Base-by-base conservation (phyloP, 768 basidiomycete species). In the Solioccasus polychromus region DNA sequence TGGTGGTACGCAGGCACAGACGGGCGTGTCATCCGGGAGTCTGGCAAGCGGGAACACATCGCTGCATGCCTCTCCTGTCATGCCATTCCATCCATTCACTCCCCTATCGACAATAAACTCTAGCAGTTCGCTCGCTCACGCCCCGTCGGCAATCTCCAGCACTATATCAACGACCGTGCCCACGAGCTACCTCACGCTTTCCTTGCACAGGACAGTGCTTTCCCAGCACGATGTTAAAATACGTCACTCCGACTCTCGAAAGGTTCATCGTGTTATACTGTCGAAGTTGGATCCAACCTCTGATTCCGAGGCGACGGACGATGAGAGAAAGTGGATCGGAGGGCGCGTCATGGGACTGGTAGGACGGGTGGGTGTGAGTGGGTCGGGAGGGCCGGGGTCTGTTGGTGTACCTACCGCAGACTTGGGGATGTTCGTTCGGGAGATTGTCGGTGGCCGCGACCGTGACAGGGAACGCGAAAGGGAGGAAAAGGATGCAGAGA, bases 241-340 rank as follows among this genome's bases (percentile, higher is more conserved):
- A 25, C 56, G 66, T 39, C 61, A 67, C 41, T 66, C 73, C 18
- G 82, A 83, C 47, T 70, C 76, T 10, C 78, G 82, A 42, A 79
- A 78, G 44, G 79, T 84, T 14, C 78, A 83, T 37, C 76, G 80
- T 14, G 80, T 76, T 32, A 69, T 87, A 30, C 71, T 82, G 51
- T 77, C 71, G 47, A 83, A 79, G 54, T 60, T 86, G 18, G 84
- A 80, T 42, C 51, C 45, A 42, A 59, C 55, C 35, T 62, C 63
- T 14, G 63, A 67, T 38, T 62, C 60, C 11, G 62, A 64, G 23
- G 62, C 48, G 14, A 62, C 65, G 10, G 63, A 64, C 32, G 63
- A 64, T 2, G 63, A 64, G 44, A 53, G 65, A 32, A 60, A 49
- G 23, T 64, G 60, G 53, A 54, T 64, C 20, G 58, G 65, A 10